Conservation (phyloP, 176 grass and related monocot species). For the Juncus inflexus region DNA sequence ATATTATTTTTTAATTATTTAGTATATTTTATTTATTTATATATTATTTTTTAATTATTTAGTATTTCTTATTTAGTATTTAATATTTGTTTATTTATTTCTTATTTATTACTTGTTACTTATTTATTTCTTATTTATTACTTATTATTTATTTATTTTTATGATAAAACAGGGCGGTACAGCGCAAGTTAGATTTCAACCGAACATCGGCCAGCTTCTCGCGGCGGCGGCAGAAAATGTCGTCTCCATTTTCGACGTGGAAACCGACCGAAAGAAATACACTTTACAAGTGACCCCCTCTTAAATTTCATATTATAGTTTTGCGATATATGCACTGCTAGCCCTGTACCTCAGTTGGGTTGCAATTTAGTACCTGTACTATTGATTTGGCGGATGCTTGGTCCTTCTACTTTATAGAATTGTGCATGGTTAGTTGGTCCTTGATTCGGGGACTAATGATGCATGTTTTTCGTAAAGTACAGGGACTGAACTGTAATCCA, state of each 20-base stretch:
- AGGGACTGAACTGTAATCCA: too few relatives aligned
- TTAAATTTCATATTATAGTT: not conserved
- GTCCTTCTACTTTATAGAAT: too few relatives aligned
- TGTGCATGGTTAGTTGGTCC: too few relatives aligned
- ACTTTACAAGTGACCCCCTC: conserved; percentile 48
- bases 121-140: not conserved
- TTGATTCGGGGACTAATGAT: too few relatives aligned
- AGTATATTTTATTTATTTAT: too few relatives aligned
- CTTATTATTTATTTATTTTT: conserved; percentile 12
- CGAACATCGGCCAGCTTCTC: conserved; percentile 61
- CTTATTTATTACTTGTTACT: not conserved
- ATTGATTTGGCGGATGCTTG: too few relatives aligned
- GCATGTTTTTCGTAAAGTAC: too few relatives aligned
- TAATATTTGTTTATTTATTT: too few relatives aligned
- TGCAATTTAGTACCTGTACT: too few relatives aligned
- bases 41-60: not conserved
- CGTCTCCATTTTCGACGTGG: conserved; percentile 78
- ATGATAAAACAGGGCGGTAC: conserved; percentile 58
- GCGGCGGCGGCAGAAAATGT: conserved; percentile 73
- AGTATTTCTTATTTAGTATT: not conserved
- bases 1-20: not conserved
- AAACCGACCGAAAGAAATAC: conserved; percentile 59
- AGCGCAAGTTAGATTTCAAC: conserved; percentile 93
- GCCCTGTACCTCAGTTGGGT: too few relatives aligned
- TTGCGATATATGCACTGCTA: not conserved